Percentiles rank a stretch among this genome's conserved stretches.
Evolutionary conservation across 2,329 filamentous ascomycete species (phyloP).

Genomic region (Alternaria alternata): DNA sequence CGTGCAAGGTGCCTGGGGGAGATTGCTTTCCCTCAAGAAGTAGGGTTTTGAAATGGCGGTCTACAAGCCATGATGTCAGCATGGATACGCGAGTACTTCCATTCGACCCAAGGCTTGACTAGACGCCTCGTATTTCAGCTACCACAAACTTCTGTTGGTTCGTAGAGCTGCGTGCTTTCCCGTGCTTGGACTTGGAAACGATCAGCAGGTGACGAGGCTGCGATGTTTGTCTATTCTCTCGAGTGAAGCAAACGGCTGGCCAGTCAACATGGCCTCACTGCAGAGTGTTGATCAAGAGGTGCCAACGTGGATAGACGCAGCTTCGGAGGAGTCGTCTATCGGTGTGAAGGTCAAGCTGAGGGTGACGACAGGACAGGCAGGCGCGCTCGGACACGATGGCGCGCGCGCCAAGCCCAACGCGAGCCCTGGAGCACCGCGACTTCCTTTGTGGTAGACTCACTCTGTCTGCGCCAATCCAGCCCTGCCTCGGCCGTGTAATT

Average conservation of each 20-base stretch:
- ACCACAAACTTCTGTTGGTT: not conserved
- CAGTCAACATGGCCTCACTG: slow-evolving; percentile 12
- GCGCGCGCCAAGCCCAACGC: slow-evolving; percentile 27
- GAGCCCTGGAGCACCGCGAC: slow-evolving; percentile 31
- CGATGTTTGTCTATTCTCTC: slow-evolving; percentile 25
- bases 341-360: slow-evolving; percentile 18
- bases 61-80: slow-evolving; percentile 27
- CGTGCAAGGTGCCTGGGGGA: slow-evolving; percentile 17
- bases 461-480: not conserved
- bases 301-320: slow-evolving; percentile 21
- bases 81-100: slow-evolving; percentile 11
- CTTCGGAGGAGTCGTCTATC: slow-evolving; percentile 6
- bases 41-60: slow-evolving; percentile 39
- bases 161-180: not conserved
- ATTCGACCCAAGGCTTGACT: not conserved
- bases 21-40: slow-evolving; percentile 20
- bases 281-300: not conserved
- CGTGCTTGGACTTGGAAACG: not conserved
- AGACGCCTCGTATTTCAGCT: not conserved
- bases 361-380: slow-evolving; percentile 9
- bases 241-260: slow-evolving; percentile 34
- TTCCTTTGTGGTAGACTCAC: slow-evolving; percentile 14
- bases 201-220: slow-evolving; percentile 12
- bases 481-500: not conserved
- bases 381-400: slow-evolving; percentile 16